Percentiles rank a stretch among this genome's conserved stretches.
These are phyloP conservation scores for Citrus cavaleriei DNA, from an alignment of 345 rosid species.

Conservation along the genomic window DNA sequence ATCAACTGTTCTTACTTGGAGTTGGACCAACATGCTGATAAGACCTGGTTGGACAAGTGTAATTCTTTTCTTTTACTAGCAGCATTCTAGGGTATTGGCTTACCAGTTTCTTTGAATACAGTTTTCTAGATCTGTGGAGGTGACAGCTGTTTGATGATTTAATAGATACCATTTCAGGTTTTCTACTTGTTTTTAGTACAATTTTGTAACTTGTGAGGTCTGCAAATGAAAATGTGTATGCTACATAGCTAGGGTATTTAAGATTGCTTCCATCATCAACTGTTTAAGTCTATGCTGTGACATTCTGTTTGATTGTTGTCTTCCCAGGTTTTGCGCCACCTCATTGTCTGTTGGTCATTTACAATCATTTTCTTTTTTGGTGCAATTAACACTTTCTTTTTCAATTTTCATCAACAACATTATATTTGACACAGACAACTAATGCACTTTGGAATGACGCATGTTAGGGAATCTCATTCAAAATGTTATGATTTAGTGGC, in stretches of 20 bases:
- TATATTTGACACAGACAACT: background rate
- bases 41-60: background rate
- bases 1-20: background rate
- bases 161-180: background rate
- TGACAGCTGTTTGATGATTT: background rate
- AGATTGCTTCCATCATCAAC: background rate
- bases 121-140: background rate
- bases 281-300: background rate
- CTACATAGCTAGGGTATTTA: background rate
- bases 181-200: background rate
- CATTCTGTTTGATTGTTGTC: background rate
- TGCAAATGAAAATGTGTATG: background rate
- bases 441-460: background rate
- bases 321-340: background rate
- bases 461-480: background rate
- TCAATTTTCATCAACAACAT: background rate
- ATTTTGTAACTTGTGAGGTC: background rate
- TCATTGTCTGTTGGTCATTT: background rate
- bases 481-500: background rate
- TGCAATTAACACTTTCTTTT: background rate
- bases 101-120: background rate
- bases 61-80: background rate
- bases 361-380: background rate
- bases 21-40: background rate
- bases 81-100: background rate